Evolutionary conservation across 2,329 filamentous ascomycete genomes (phyloP), one percentile per base, ranked within the genome.

Genomic region (Exophiala viscosa): DNA sequence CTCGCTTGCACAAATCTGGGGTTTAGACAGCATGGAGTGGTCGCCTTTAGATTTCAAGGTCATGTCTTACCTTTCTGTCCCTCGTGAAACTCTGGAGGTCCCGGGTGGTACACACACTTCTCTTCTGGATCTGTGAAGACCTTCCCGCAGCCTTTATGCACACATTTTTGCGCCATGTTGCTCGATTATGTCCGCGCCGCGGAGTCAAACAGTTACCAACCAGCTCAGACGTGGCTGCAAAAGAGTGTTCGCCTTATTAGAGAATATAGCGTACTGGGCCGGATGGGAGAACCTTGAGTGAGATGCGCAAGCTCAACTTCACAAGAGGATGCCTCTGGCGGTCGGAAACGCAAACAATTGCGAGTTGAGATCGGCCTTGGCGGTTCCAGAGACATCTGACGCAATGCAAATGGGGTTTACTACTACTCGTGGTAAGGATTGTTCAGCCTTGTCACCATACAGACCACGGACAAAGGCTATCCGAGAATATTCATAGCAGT

Each of bases 111-210:
- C 63, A 83, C 75, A 74, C 93, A 99, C 62, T 85, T 80, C 70
- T 96, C 92, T 38, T 89, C 83, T 8, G 85, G 73, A 70, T 96
- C 87, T 44, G 85, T 84, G 72, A 90, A 97, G 60, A 78, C 72
- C 79, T 96, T 97, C 65, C 87, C 90, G 73, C 93, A 99, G 69
- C 91, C 90, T 73, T 95, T 91, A 76, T 96, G 93, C 53, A 96
- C 90, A 71, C 93, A 99, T 76, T 95, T 97, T 40, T 61, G 60
- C 35, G 60, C 55, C 57, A 61, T 61, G 33, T 17, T 17, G 23
- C 11, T 31, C 23, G n/a, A 23, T 18, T 10, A 13, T 13, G 10
- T 10, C 28, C n/a, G 40, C 20, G 18, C 20, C 28, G 7, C 20
- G 17, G 11, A 33, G 42, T 2, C 42, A 9, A 7, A 28, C 8